phyloP scores from a whole-genome alignment of 257 asterid genomes.

The Solanum boliviense region DNA sequence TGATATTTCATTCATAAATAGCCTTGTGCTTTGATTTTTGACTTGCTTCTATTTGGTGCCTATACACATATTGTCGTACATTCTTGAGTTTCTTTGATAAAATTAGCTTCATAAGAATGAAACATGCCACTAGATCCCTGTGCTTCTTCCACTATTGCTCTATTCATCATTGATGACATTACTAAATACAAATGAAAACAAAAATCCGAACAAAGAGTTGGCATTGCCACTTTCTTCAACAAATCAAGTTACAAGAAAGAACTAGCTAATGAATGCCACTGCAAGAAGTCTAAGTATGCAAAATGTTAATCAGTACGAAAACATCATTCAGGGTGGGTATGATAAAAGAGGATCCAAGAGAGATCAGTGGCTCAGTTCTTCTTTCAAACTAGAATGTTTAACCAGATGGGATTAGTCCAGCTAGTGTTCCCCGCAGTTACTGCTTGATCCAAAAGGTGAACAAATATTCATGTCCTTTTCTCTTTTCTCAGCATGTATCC shows the following conservation, averaged over 20 bases:
- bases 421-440: too few species aligned
- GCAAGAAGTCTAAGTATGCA: background rate
- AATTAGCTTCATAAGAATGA: background rate
- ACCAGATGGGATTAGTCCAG: background rate
- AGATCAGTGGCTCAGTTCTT: too few species aligned
- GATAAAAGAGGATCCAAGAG: background rate
- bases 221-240: background rate
- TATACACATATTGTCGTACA: background rate
- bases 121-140: background rate
- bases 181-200: background rate
- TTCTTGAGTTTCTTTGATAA: background rate
- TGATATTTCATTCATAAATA: background rate
- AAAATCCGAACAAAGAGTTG: background rate
- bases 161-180: background rate
- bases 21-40: background rate
- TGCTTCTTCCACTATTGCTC: background rate
- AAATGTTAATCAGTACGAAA: background rate
- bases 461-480: too few species aligned
- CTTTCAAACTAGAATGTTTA: too few species aligned
- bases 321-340: background rate
- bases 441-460: too few species aligned
- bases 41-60: background rate
- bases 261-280: background rate
- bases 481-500: too few species aligned
- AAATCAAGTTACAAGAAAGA: background rate